Percentiles rank a stretch among this genome's conserved stretches.
These are phyloP conservation scores for Aeminium ludgeri DNA, from an alignment of 495 filamentous ascomycete genomes.

Conservation along the genomic window DNA sequence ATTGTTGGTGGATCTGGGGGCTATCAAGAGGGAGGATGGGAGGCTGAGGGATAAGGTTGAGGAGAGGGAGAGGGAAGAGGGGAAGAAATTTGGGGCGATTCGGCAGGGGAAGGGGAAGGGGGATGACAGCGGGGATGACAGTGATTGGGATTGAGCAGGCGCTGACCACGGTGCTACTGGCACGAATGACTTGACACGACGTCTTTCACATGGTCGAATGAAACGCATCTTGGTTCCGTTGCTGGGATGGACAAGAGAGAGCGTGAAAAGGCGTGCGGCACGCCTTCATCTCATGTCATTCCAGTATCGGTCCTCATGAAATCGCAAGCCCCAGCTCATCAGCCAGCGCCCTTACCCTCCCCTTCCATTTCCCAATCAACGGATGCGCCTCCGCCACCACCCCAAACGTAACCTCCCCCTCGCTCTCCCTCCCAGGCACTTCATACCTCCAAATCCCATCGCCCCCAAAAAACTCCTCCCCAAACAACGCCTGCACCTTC, in stretches of 20 bases:
- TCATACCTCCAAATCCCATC: slow-evolving; percentile 49
- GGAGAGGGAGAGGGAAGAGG: slow-evolving; percentile 18
- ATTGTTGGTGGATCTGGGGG: slow-evolving; percentile 4
- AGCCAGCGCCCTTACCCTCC: slow-evolving; percentile 28
- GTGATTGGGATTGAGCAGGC: slow-evolving; percentile 1
- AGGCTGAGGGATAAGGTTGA: slow-evolving; percentile 1
- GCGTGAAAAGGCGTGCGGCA: too few relatives aligned
- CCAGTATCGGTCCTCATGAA: too few relatives aligned
- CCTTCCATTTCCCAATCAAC: slow-evolving; percentile 38
- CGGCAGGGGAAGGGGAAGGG: slow-evolving; percentile 48
- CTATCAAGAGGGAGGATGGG: slow-evolving; percentile 3
- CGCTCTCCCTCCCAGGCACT: slow-evolving; percentile 25
- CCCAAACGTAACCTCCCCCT: slow-evolving; percentile 29
- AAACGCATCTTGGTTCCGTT: too few relatives aligned
- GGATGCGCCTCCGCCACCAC: slow-evolving; percentile 45
- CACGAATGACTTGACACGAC: too few relatives aligned
- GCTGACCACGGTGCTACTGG: neutral
- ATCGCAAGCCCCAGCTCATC: slow-evolving; percentile 24
- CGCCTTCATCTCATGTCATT: too few relatives aligned
- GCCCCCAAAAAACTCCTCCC: slow-evolving; percentile 37
- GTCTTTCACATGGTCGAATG: too few relatives aligned
- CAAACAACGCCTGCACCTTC: slow-evolving; percentile 44
- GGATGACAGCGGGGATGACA: slow-evolving; percentile 9
- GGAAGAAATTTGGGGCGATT: neutral
- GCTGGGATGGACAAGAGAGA: too few relatives aligned